Evolutionary conservation across 2,329 filamentous ascomycete genomes (phyloP), one percentile per base, ranked within the genome.

Genomic region (Cordyceps tenuipes): DNA sequence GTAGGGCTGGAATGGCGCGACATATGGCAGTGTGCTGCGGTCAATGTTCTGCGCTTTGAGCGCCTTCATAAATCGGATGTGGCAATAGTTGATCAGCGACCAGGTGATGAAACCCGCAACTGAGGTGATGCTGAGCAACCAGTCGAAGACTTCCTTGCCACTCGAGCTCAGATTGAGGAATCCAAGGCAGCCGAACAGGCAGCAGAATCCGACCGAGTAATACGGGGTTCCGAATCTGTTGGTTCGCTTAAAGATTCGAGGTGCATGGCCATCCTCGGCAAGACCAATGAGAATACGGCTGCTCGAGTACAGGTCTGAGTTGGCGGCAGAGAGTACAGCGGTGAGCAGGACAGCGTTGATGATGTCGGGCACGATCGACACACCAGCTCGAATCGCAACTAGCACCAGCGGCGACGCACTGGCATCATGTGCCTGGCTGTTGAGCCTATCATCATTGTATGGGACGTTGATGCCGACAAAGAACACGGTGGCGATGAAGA

Each of bases 261-360:
- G 87, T 0, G 86, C 86, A 61, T 85, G 82, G 47, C 82, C 80
- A 59, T 86, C 83, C 47, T 84, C 75, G 39, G 86, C 85, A 13
- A 90, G 77, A 10, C 82, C 84, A 63, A 89, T 79, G 41, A 90
- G 77, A 46, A 88, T 85, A 26, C 87, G 84, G 61, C 82, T 86
- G 62, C 84, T 85, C 47, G 86, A 88, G 75, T 89, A 90, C 62
- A 91, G 80, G 73, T 89, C 89, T 15, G 87, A 88, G 73, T 89
- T 90, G 62, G 87, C 89, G 6, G 89, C 89, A 0, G 88, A 90
- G 65, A 91, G 83, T 8, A 91, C 89, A 3, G 88, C 89, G 0
- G 88, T 90, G 23, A 93, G 77, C 10, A 93, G 82, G 8, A 91
- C 85, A 17, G 84, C 88, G 71, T 93, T 93, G 77, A 93, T 85